Base-by-base conservation (phyloP, 192 early-diverging fungal species). In the Chytriomyces sp. region DNA sequence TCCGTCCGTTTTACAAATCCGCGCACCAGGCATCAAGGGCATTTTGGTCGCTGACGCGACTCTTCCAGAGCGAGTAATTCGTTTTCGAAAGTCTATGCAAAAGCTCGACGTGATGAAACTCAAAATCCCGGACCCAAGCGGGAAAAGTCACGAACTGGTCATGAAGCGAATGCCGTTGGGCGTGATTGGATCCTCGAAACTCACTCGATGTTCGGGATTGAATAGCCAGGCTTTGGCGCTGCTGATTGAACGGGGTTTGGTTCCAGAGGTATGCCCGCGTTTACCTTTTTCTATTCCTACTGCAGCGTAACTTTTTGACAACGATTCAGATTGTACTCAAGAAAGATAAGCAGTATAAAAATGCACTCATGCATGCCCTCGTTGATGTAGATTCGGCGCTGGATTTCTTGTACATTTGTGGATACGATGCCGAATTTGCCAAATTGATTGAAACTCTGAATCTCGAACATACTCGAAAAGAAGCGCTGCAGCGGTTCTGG, bases 1-100 rank as follows among this genome's bases (percentile, higher is more conserved):
- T 20, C 80, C 80, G 9, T 45, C 50, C 24, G 70, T 79, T 5
- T 47, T 81, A 9, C 80, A 81, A 62, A 69, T 81, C 16, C 67
- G 80, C 9, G 50, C 60, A 35, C 68, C 77, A n/a, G 80, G 80
- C 5, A 47, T 81, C 8, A 81, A 81, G 50, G 80, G 80, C 11
- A 28, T 81, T 35, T 63, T 81, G 49, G 61, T 81, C 24, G 71
- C 65, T 5, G 77, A 81, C 53, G 68, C 75, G 43, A 6, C 2
- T 13, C 49, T 79, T 13, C 47, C 49, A 10, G 61, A 67, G 20
- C 18, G 64, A 26, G 61, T 43, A 2, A 61, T 81, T 49, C 28
- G 5, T 1, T 60, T 81, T 7, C 65, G 77, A 23, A 23, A 60
- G 60, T 81, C 80, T 7, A 81, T 81, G 80, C 44, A 61, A 28